These are phyloP conservation scores for Termitomyces sp. DNA, from an alignment of 768 basidiomycete genomes.

Conservation along the genomic window DNA sequence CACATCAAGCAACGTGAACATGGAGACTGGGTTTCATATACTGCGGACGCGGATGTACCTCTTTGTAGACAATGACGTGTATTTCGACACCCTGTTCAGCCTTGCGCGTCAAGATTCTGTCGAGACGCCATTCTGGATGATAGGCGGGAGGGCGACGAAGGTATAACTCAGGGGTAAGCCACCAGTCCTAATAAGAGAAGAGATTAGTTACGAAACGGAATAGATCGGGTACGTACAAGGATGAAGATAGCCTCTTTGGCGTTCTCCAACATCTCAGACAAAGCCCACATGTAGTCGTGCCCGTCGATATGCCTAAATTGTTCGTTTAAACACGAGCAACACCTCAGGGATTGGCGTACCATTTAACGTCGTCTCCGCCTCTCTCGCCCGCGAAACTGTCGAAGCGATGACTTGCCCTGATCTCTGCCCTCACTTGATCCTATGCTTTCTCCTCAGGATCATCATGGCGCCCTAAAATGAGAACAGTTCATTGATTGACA, in stretches of 20 bases:
- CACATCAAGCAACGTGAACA: constrained; percentile 14
- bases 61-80: constrained; percentile 92
- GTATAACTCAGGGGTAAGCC: constrained; percentile 93
- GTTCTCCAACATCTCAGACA: constrained; percentile 78
- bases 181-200: too few species aligned
- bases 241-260: constrained; percentile 58
- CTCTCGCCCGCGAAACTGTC: constrained; percentile 76
- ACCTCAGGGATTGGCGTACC: constrained; percentile 50
- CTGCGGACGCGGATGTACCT: constrained; percentile 34
- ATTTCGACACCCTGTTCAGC: constrained; percentile 90
- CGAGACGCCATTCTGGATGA: constrained; percentile 85
- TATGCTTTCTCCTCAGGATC: constrained; percentile 63
- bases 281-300: too few species aligned
- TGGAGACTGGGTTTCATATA: not conserved
- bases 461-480: constrained; percentile 33
- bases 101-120: constrained; percentile 78
- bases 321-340: too few species aligned
- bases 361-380: constrained; percentile 72
- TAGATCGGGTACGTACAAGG: too few species aligned
- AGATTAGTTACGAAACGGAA: too few species aligned
- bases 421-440: constrained; percentile 69
- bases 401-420: constrained; percentile 79
- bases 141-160: constrained; percentile 87
- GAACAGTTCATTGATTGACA: not conserved
- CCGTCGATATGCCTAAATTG: too few species aligned